Evolutionary conservation across 2,329 filamentous ascomycete species (phyloP).

Genomic region (Colletotrichum incanum): DNA sequence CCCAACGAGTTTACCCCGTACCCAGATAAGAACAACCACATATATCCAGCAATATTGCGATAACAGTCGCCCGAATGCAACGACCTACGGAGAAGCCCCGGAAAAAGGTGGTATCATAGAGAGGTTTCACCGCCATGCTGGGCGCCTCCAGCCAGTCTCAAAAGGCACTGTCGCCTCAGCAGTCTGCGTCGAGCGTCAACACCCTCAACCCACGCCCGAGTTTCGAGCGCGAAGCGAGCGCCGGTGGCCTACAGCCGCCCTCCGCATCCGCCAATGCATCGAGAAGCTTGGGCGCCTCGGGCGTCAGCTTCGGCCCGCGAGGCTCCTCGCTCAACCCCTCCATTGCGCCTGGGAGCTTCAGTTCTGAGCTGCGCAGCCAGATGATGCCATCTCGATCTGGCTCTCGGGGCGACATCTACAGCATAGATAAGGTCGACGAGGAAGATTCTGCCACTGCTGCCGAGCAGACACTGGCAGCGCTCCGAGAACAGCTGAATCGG

Average conservation of each 20-base stretch:
- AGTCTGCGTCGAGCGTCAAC: constrained; percentile 55
- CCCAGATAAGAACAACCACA: constrained; percentile 3
- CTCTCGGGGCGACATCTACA: constrained; percentile 67
- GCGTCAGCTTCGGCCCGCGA: constrained; percentile 76
- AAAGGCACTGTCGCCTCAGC: constrained; percentile 63
- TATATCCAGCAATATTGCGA: constrained; percentile 4
- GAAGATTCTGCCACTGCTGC: constrained; percentile 69
- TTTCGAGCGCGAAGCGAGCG: constrained; percentile 69
- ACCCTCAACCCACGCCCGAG: constrained; percentile 59
- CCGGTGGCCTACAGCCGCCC: constrained; percentile 62
- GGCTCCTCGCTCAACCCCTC: constrained; percentile 80
- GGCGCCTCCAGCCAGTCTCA: constrained; percentile 70
- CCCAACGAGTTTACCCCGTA: constrained; percentile 6
- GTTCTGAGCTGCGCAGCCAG: constrained; percentile 84
- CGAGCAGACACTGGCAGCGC: constrained; percentile 81
- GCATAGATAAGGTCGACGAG: constrained; percentile 74
- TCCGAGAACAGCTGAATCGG: constrained; percentile 90
- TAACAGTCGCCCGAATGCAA: constrained; percentile 44
- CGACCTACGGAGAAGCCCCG: constrained; percentile 39
- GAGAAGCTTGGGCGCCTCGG: constrained; percentile 67
- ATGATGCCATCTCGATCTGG: constrained; percentile 77
- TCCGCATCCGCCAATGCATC: constrained; percentile 45
- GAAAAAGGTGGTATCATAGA: constrained; percentile 44
- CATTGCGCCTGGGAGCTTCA: constrained; percentile 87
- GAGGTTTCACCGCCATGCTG: constrained; percentile 60